These are phyloP conservation scores for Pyrenula massariospora DNA, from an alignment of 495 filamentous ascomycete genomes.

Conservation along the genomic window DNA sequence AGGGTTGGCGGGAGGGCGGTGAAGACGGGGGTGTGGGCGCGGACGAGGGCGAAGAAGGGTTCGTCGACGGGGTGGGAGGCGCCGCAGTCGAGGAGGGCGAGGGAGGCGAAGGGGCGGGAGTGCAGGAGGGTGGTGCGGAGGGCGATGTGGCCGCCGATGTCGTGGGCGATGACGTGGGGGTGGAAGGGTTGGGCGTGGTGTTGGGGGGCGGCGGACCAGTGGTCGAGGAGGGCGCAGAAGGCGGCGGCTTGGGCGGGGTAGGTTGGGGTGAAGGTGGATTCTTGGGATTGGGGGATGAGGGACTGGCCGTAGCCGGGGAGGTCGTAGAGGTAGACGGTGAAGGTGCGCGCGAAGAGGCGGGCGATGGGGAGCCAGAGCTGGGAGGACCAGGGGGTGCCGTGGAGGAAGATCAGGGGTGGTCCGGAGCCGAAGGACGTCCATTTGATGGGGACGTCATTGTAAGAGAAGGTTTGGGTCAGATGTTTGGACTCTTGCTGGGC, in stretches of 20 bases:
- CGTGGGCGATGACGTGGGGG: conserved; percentile 24
- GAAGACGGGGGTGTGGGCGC: conserved; percentile 17
- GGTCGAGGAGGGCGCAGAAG: conserved; percentile 17
- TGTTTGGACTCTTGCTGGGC: too few relatives aligned
- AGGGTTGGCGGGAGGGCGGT: conserved; percentile 11
- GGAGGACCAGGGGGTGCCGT: conserved; percentile 27
- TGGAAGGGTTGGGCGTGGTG: conserved; percentile 1
- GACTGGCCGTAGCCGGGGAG: conserved; percentile 22
- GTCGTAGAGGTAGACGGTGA: conserved; percentile 26
- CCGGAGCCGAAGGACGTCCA: conserved; percentile 16
- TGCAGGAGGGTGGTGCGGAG: conserved; percentile 16
- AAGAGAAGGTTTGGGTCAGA: conserved; percentile 15
- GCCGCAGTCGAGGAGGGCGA: conserved; percentile 23
- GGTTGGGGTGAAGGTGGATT: conserved; percentile 10
- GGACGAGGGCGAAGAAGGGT: conserved; percentile 20
- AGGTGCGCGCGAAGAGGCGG: conserved; percentile 11
- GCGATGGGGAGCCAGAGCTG: conserved; percentile 18
- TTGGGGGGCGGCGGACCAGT: too few relatives aligned
- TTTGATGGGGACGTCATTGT: conserved; percentile 11
- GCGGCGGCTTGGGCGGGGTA: conserved; percentile 16
- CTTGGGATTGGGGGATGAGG: conserved; percentile 8
- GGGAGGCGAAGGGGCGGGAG: conserved; percentile 14
- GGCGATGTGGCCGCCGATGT: conserved; percentile 19
- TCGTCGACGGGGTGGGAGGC: conserved; percentile 19
- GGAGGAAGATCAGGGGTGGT: conserved; percentile 20